Evolutionary conservation across 2,329 filamentous ascomycete species (phyloP).

Genomic region (Claviceps cyperi): DNA sequence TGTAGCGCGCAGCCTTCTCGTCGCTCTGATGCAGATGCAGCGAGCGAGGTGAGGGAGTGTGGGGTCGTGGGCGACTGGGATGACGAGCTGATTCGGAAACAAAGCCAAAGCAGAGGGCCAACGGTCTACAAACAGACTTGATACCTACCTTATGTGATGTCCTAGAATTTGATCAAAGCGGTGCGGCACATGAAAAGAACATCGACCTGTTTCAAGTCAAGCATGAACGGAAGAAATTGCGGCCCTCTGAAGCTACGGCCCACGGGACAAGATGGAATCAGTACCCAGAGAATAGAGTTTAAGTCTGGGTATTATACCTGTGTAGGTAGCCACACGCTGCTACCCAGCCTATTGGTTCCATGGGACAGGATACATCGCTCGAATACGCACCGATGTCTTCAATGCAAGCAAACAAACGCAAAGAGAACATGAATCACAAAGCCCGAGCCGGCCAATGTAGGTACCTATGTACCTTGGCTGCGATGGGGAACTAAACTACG

Average conservation of each 20-base stretch:
- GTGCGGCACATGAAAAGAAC: neutral
- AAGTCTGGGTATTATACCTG: neutral
- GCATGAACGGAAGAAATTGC: neutral
- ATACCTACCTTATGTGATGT: too few species aligned
- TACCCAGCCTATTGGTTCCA: too few species aligned
- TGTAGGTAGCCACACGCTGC: neutral
- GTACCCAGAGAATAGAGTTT: neutral
- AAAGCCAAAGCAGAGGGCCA: neutral
- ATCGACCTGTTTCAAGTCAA: neutral
- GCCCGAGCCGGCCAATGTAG: neutral
- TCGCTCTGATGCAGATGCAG: neutral
- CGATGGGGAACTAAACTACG: conserved; percentile 2
- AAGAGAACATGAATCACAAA: neutral
- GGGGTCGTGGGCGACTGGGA: neutral
- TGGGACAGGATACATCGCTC: neutral
- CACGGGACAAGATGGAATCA: neutral
- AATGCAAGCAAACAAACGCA: neutral
- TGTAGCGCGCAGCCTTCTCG: neutral
- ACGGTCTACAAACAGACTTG: neutral
- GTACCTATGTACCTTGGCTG: too few species aligned
- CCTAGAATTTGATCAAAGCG: neutral
- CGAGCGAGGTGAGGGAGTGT: neutral
- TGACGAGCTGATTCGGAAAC: neutral
- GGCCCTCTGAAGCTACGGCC: too few species aligned
- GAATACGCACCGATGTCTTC: neutral